These are phyloP conservation scores for Dactylonectria macrodidyma DNA, from an alignment of 2,329 filamentous ascomycete species.

Conservation along the genomic window DNA sequence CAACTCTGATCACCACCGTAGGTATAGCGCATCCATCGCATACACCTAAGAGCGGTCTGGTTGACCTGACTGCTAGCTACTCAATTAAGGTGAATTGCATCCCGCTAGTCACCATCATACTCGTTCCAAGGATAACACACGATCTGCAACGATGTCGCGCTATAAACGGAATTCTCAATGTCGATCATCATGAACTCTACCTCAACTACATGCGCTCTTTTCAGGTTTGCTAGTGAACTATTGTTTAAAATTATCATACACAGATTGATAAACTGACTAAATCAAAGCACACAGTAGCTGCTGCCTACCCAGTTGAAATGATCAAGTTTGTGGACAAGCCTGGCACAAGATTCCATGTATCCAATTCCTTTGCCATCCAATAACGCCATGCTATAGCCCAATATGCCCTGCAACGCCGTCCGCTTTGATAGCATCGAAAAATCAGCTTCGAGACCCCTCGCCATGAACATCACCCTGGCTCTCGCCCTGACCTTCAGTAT, in stretches of 20 bases:
- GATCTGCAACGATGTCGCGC: background rate
- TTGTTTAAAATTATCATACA: background rate
- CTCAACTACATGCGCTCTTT: background rate
- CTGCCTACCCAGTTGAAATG: background rate
- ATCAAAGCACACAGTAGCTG: background rate
- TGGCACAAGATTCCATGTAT: background rate
- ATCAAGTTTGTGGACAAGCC: background rate
- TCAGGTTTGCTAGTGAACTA: background rate
- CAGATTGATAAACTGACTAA: background rate
- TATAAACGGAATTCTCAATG: background rate
- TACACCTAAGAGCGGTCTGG: background rate
- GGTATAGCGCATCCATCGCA: background rate
- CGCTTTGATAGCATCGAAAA: slow-evolving; percentile 4
- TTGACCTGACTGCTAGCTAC: background rate
- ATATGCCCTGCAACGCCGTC: slow-evolving; percentile 2
- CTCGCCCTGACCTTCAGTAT: background rate
- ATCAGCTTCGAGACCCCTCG: background rate
- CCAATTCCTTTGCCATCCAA: background rate
- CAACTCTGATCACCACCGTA: too few species aligned
- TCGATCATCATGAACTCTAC: background rate
- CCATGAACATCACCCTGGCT: background rate
- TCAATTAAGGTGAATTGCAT: background rate
- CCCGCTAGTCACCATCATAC: background rate
- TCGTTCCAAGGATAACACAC: background rate
- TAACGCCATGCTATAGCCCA: slow-evolving; percentile 1